Base-by-base conservation (phyloP, 495 filamentous ascomycete species). In the Penicillium lagena region DNA sequence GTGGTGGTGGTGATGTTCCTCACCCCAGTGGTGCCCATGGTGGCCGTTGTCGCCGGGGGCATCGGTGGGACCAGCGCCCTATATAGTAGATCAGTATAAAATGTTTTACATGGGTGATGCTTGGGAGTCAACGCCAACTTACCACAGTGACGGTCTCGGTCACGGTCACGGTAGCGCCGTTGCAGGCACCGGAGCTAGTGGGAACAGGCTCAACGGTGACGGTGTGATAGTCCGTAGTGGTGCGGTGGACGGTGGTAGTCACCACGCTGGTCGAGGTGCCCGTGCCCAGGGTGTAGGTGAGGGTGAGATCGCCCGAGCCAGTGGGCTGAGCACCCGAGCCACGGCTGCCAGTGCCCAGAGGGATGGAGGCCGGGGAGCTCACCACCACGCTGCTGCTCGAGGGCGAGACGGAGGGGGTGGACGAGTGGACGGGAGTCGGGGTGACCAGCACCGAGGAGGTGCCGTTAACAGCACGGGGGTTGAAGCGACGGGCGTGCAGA, bases 251-350 rank as follows among this genome's bases (percentile, higher is more conserved):
- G 13, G 77, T 80, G 40, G 78, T 81, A 27, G 77, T 80, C 12
- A 80, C 62, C 33, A 80, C 68, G 34, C 65, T 75, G 43, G 72
- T 72, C 1, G 74, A 76, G 12, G 73, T 62, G 41, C 78, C 79
- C 37, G 66, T 55, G 40, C 72, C 73, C 34, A 75, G 75, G 15
- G 73, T 81, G 75, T 82, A 93, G 29, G 72, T 77, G 12, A 85
- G 54, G 44, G 68, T 75, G 42, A 76, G 63, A 55, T 78, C 78
- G 42, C 49, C 45, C 32, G 56, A 52, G 37, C 59, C 12, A 10
- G 12, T 35, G 41, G 51, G 42, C n/a, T 17, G 37, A 35, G 39
- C 13, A 14, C 45, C 35, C 28, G 55, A 31, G 29, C 11, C 31
- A 29, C 34, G 31, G 30, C 40, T 35, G 29, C 51, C 41, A 17